These are phyloP conservation scores for Linnemannia exigua DNA, from an alignment of 192 early-diverging fungal species.

Conservation along the genomic window DNA sequence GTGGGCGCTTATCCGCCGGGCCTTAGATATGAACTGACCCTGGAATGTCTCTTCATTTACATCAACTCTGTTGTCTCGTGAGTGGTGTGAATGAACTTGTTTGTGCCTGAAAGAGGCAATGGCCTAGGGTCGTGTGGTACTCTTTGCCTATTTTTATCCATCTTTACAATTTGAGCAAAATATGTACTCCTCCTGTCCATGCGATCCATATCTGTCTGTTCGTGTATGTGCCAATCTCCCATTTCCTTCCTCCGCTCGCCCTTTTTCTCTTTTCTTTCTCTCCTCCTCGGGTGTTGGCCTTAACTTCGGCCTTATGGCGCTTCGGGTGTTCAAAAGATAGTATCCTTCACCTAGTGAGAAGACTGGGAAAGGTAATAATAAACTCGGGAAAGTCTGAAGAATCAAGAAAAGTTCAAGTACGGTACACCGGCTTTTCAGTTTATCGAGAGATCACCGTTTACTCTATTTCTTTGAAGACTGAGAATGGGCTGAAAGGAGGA, in stretches of 20 bases:
- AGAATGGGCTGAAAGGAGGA: too few species aligned
- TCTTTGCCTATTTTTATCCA: not conserved
- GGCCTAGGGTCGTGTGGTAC: not conserved
- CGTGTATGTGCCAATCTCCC: not conserved
- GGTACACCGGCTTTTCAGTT: too few species aligned
- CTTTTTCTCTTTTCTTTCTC: not conserved
- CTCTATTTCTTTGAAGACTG: too few species aligned
- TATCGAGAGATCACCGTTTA: too few species aligned
- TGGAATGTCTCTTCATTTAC: not conserved
- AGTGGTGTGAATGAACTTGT: not conserved
- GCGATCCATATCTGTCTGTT: not conserved
- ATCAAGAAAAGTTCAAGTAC: too few species aligned
- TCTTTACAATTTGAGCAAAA: not conserved
- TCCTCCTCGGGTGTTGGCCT: not conserved
- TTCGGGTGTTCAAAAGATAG: not conserved
- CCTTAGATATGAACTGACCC: too few species aligned
- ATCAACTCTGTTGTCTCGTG: not conserved
- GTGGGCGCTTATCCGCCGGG: not conserved
- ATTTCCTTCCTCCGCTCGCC: slow-evolving; percentile 9
- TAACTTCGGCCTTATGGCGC: not conserved
- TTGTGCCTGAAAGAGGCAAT: slow-evolving; percentile 9
- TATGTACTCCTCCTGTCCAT: not conserved
- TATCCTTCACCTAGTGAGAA: not conserved
- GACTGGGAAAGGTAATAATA: not conserved
- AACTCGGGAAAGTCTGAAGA: not conserved